Conservation (phyloP, 805 yeast genomes). For the Komagataella ulmi region DNA sequence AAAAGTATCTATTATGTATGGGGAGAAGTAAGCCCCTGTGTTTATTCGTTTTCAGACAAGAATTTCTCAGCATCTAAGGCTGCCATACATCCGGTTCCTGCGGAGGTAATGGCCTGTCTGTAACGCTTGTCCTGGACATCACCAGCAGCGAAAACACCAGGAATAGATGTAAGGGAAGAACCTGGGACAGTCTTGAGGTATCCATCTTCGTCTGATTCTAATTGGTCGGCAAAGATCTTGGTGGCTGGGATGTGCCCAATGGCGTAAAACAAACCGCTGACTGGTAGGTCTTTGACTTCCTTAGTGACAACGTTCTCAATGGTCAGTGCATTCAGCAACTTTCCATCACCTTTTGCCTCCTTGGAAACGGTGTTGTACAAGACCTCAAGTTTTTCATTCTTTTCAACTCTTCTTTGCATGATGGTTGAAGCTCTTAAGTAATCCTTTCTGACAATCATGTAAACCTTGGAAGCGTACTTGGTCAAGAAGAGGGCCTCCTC, state of each 20-base stretch:
- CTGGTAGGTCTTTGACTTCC: constrained; percentile 55
- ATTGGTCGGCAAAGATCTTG: constrained; percentile 57
- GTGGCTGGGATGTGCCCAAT: constrained; percentile 98
- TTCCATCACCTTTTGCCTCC: constrained; percentile 93
- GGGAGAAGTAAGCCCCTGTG: not conserved
- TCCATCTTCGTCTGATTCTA: constrained; percentile 79
- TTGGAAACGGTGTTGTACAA: constrained; percentile 73
- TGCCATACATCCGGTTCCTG: constrained; percentile 99
- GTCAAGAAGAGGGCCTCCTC: constrained; percentile 97
- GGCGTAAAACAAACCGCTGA: constrained; percentile 92
- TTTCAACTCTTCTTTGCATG: constrained; percentile 87
- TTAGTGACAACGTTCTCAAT: constrained; percentile 64
- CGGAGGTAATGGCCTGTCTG: constrained; percentile 98
- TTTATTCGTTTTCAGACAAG: constrained; percentile 24
- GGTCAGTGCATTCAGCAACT: constrained; percentile 50
- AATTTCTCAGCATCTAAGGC: constrained; percentile 89
- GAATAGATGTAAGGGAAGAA: constrained; percentile 68
- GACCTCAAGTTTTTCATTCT: constrained; percentile 82
- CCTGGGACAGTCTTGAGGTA: constrained; percentile 88
- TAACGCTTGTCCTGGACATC: constrained; percentile 95
- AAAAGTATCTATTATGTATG: not conserved
- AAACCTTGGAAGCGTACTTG: constrained; percentile 95
- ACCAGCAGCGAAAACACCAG: constrained; percentile 96
- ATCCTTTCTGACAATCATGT: constrained; percentile 87
- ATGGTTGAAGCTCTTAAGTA: constrained; percentile 87